These are phyloP conservation scores for Alternaria sp. DNA, from an alignment of 2,329 filamentous ascomycete species.

Conservation along the genomic window DNA sequence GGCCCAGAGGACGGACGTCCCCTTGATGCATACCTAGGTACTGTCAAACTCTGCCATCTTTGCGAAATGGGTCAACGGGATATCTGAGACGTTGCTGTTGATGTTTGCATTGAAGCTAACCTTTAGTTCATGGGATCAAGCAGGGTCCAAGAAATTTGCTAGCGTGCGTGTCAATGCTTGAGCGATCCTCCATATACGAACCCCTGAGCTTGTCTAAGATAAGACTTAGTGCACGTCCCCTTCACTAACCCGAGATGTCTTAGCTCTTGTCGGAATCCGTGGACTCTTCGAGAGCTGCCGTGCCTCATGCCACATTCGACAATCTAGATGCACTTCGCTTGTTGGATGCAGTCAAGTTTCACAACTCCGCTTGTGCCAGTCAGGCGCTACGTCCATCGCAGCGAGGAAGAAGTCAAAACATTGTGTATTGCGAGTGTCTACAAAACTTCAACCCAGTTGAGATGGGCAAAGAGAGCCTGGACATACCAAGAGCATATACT, in stretches of 20 bases:
- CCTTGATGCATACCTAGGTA: conserved; percentile 16
- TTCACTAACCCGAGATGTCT: conserved; percentile 11
- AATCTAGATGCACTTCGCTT: conserved; percentile 11
- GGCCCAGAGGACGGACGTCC: conserved; percentile 19
- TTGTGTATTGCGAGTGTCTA: neutral
- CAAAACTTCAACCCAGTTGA: neutral
- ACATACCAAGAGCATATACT: neutral
- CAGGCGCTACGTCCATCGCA: neutral
- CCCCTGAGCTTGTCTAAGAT: conserved; percentile 26
- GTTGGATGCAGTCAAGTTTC: conserved; percentile 2
- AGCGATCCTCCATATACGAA: conserved; percentile 10
- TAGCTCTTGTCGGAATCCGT: conserved; percentile 5
- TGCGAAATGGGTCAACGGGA: conserved; percentile 22
- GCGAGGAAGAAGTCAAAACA: neutral
- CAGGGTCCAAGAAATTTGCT: conserved; percentile 26
- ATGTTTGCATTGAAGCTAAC: conserved; percentile 22
- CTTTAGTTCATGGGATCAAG: conserved; percentile 21
- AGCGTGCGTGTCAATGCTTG: conserved; percentile 28
- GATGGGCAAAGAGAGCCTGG: neutral
- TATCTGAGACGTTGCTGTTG: conserved; percentile 21
- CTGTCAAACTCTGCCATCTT: conserved; percentile 25
- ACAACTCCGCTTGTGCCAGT: neutral
- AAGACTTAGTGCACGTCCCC: conserved; percentile 25
- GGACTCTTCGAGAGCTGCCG: conserved; percentile 7
- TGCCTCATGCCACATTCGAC: conserved; percentile 15